These are phyloP conservation scores for Fusarium agapanthi DNA, from an alignment of 2,329 filamentous ascomycete genomes.

Conservation along the genomic window DNA sequence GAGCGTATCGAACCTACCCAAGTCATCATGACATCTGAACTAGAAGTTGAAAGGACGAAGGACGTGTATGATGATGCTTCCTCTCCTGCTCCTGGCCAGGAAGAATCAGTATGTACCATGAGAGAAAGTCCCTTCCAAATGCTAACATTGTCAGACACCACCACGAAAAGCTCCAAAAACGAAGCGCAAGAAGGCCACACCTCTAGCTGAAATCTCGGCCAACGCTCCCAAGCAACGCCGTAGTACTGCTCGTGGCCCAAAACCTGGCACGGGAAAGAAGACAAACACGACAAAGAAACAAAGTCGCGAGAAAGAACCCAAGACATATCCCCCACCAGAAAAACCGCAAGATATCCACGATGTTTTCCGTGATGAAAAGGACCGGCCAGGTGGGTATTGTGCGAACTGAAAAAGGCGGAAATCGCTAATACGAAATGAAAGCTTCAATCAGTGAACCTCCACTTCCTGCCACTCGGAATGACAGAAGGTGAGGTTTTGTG, in stretches of 20 bases:
- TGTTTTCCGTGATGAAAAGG: conserved; percentile 45
- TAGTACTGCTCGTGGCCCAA: conserved; percentile 26
- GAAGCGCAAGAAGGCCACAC: conserved; percentile 45
- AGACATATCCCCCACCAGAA: conserved; percentile 17
- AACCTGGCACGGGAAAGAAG: conserved; percentile 27
- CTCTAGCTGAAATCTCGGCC: conserved; percentile 47
- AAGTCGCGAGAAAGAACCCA: conserved; percentile 18
- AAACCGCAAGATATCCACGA: conserved; percentile 41
- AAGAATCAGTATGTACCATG: conserved; percentile 53
- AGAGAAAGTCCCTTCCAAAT: not conserved
- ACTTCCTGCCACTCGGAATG: conserved; percentile 31
- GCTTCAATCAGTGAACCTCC: conserved; percentile 39
- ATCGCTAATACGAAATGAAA: conserved; percentile 31
- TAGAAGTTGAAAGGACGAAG: conserved; percentile 60
- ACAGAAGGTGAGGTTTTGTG: conserved; percentile 38
- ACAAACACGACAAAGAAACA: conserved; percentile 25
- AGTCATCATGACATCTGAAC: conserved; percentile 66
- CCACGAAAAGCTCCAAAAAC: conserved; percentile 44
- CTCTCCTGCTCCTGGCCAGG: conserved; percentile 54
- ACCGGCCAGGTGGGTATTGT: conserved; percentile 36
- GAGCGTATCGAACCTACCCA: conserved; percentile 70
- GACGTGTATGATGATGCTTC: conserved; percentile 69
- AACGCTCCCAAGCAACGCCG: conserved; percentile 47
- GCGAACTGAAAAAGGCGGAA: not conserved
- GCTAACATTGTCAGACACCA: conserved; percentile 37